Percentiles rank a stretch among this genome's conserved stretches.
Conservation (phyloP, 108 stramenopile species). For the Cyclotella baltica region DNA sequence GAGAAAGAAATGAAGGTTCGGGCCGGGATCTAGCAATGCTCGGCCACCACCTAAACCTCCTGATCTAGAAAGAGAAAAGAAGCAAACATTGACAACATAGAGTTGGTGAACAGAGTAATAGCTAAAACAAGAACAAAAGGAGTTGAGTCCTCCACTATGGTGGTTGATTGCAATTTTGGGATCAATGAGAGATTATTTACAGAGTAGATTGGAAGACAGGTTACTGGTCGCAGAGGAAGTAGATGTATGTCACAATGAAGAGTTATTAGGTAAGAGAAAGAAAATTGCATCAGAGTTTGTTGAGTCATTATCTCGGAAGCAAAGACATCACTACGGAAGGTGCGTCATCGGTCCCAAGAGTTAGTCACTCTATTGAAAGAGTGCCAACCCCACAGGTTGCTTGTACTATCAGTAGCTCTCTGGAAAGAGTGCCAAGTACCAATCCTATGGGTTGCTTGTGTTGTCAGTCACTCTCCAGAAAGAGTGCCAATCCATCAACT, state of each 20-base stretch:
- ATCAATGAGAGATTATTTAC: neutral
- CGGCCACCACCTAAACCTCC: slow-evolving; percentile 6
- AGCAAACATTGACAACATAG: neutral
- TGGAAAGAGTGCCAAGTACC: too few relatives aligned
- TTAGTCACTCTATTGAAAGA: too few relatives aligned
- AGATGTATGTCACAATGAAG: neutral
- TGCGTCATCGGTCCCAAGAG: too few relatives aligned
- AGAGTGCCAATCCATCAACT: too few relatives aligned
- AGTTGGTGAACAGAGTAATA: neutral
- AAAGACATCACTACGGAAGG: neutral
- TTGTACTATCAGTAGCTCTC: too few relatives aligned
- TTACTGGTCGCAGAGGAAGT: neutral
- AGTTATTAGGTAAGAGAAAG: slow-evolving; percentile 12
- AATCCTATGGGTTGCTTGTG: too few relatives aligned
- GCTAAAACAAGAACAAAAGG: neutral
- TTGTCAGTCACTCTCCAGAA: too few relatives aligned
- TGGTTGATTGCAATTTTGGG: neutral
- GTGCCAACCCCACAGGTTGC: too few relatives aligned
- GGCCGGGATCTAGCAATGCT: slow-evolving; percentile 12
- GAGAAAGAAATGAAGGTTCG: neutral
- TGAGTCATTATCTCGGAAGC: neutral
- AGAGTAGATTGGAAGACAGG: neutral
- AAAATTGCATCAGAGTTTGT: neutral
- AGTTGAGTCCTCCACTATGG: neutral
- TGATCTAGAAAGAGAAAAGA: neutral